A percentile compares a stretch with the other conserved stretches of the same genome.
Evolutionary conservation across 768 basidiomycete species (phyloP).

Genomic region (Sistotremastrum suecicum): DNA sequence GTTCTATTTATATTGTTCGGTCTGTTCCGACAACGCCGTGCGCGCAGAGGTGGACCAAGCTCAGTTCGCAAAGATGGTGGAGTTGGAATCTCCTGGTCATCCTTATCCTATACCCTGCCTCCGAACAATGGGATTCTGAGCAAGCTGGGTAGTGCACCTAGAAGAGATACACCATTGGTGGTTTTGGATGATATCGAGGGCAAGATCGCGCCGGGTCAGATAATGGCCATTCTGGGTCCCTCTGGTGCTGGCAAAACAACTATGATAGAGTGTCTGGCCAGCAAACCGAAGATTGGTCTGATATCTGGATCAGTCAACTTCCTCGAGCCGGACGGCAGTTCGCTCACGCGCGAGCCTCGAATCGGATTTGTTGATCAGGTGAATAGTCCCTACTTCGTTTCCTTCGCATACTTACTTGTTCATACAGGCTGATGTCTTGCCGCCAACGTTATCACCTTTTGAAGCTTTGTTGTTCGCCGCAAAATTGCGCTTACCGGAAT

Average conservation of each 20-base stretch:
- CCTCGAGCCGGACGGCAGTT: conserved; percentile 13
- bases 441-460: conserved; percentile 62
- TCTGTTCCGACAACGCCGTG: conserved; percentile 42
- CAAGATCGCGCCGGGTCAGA: conserved; percentile 57
- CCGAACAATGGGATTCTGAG: conserved; percentile 3
- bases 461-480: conserved; percentile 82
- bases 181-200: conserved; percentile 64
- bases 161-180: conserved; percentile 17
- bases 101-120: conserved; percentile 52
- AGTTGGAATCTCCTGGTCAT: conserved; percentile 52
- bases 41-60: conserved; percentile 26
- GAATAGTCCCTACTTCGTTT: conserved; percentile 10
- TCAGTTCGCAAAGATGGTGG: conserved; percentile 27
- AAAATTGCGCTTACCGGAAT: conserved; percentile 69
- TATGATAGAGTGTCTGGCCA: conserved; percentile 79
- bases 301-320: conserved; percentile 53
- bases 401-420: conserved; percentile 60
- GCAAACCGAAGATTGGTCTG: conserved; percentile 63
- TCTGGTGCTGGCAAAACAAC: conserved; percentile 92
- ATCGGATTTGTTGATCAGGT: conserved; percentile 28
- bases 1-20: conserved; percentile 52
- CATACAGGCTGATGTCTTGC: conserved; percentile 75
- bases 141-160: not conserved
- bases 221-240: conserved; percentile 88
- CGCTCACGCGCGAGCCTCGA: conserved; percentile 10